Base-by-base conservation (phyloP, 306 rosid species). In the Begonia peltatifolia region DNA sequence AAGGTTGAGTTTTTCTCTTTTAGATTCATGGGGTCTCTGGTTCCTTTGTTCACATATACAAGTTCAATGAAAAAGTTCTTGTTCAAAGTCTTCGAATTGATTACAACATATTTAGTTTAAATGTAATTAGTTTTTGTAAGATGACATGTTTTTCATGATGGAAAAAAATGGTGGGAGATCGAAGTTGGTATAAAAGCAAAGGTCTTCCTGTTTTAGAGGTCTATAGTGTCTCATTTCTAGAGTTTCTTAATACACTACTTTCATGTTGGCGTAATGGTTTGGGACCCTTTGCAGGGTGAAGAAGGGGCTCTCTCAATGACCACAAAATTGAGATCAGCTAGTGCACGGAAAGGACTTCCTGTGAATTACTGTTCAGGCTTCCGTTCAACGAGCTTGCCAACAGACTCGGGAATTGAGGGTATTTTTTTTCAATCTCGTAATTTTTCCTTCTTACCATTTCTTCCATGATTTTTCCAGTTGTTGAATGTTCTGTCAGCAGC, bases 291-390 rank as follows among this genome's bases (percentile, higher is more conserved):
- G 53, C 54, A 85, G 97, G 97, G 97, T 54, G 97, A 85, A 72
- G 95, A 90, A 80, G 95, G 97, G 41, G 97, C 94, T 46, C 87
- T 90, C 62, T 90, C 97, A 16, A 78, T 90, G 94, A 85, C 97
- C 36, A 90, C 97, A 2, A 78, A 87, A 70, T 74, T 75, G 72
- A 81, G 95, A 59, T 74, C 94, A 23, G 74, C 1, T 50, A 57
- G 60, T 74, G 65, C 72, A 43, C 71, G 83, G 2, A 83, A 62
- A 72, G 95, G 92, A 54, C 72, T 74, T 71, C 95, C 95, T 41
- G 95, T 90, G 59, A 90, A 90, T 77, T 83, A 85, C 58, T 85
- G 97, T 71, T 80, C 97, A 14, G 97, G 97, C 56, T 90, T 85
- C 47, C 84, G 75, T 47, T 73, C 95, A 14, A 60, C 59, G 36